Percentiles rank a stretch among this genome's conserved stretches.
Conservation (phyloP, 768 basidiomycete genomes). For the Austroboletus eburneus region DNA sequence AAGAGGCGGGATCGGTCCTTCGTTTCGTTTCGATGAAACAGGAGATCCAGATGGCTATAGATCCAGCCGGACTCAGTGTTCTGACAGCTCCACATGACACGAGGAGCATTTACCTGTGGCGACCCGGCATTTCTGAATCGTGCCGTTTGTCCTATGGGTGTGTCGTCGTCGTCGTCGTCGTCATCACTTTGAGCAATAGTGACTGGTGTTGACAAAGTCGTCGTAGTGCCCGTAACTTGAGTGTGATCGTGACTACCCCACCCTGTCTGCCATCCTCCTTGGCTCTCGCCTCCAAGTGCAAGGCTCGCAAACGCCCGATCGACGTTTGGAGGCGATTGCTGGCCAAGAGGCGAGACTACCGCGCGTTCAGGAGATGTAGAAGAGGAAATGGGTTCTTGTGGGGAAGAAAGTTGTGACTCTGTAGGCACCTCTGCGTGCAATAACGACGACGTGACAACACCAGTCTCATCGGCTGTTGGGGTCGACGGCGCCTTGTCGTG, state of each 20-base stretch:
- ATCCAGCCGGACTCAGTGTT: neutral
- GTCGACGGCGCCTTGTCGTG: conserved; percentile 31
- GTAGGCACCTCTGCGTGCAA: conserved; percentile 12
- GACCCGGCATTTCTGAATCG: conserved; percentile 29
- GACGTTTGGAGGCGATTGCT: conserved; percentile 17
- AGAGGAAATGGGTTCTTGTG: conserved; percentile 11
- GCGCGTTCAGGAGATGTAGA: conserved; percentile 24
- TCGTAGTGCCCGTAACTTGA: conserved; percentile 13
- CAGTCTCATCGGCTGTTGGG: conserved; percentile 30
- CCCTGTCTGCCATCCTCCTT: conserved; percentile 52
- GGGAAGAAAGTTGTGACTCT: conserved; percentile 5
- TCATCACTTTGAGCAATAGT: conserved; percentile 28
- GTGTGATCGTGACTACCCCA: conserved; percentile 35
- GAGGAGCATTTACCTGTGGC: conserved; percentile 14
- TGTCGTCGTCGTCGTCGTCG: conserved; percentile 69
- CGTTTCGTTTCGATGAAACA: conserved; percentile 17
- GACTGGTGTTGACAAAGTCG: conserved; percentile 20
- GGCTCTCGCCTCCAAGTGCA: conserved; percentile 43
- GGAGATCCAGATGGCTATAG: conserved; percentile 16
- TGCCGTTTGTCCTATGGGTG: conserved; percentile 52
- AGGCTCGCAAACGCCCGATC: conserved; percentile 41
- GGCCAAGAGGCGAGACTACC: conserved; percentile 29
- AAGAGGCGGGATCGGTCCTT: conserved; percentile 57
- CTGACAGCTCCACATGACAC: neutral
- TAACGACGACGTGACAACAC: conserved; percentile 10